A percentile compares a stretch with the other conserved stretches of the same genome.
These are phyloP conservation scores for Sclerotinia minor DNA, from an alignment of 2,329 filamentous ascomycete genomes.

Conservation along the genomic window DNA sequence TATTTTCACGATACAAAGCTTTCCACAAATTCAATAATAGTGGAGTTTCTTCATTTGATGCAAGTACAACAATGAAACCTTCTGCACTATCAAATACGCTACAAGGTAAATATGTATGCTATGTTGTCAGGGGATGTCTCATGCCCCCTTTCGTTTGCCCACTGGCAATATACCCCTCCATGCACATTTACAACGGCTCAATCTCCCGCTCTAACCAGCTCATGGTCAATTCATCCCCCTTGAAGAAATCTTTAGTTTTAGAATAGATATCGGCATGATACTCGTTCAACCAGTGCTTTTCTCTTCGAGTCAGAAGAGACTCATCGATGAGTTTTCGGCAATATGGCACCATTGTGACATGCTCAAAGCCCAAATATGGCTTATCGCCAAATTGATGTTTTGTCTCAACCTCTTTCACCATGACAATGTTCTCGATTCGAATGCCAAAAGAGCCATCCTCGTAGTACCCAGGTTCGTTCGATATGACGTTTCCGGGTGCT, in stretches of 20 bases:
- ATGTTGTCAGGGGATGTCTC: slow-evolving; percentile 5
- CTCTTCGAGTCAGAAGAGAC: slow-evolving; percentile 66
- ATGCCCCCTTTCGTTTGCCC: background rate
- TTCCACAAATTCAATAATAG: slow-evolving; percentile 12
- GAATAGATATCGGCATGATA: slow-evolving; percentile 80
- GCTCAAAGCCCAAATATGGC: slow-evolving; percentile 91
- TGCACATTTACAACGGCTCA: slow-evolving; percentile 47
- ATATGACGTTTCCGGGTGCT: slow-evolving; percentile 89
- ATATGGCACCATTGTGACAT: slow-evolving; percentile 95
- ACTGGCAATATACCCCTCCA: background rate
- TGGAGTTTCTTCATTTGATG: slow-evolving; percentile 10
- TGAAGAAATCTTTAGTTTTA: slow-evolving; percentile 78
- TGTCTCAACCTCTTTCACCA: slow-evolving; percentile 86
- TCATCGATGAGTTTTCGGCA: slow-evolving; percentile 84
- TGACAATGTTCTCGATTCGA: slow-evolving; percentile 92
- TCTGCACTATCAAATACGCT: slow-evolving; percentile 13
- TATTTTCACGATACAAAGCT: slow-evolving; percentile 13
- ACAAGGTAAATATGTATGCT: slow-evolving; percentile 9
- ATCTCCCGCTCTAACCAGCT: slow-evolving; percentile 88
- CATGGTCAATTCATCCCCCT: slow-evolving; percentile 67
- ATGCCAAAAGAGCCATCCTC: slow-evolving; percentile 95
- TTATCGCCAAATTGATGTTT: slow-evolving; percentile 89
- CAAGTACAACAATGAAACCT: slow-evolving; percentile 14
- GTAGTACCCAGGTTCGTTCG: slow-evolving; percentile 95
- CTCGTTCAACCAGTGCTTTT: slow-evolving; percentile 84